These are phyloP conservation scores for Pyrenophora seminiperda DNA, from an alignment of 2,329 filamentous ascomycete genomes.

Conservation along the genomic window DNA sequence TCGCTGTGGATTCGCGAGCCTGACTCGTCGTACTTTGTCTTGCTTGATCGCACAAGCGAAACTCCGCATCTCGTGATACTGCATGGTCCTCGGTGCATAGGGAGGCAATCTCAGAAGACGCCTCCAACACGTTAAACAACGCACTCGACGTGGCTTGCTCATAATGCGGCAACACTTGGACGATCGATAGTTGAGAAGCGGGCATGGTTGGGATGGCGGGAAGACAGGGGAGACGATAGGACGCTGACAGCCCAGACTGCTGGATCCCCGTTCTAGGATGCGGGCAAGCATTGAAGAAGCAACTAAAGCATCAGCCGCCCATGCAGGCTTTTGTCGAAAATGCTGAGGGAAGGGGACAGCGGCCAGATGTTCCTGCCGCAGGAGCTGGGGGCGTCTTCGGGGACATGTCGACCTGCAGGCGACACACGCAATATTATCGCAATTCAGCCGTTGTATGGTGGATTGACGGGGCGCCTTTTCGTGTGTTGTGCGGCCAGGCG, in stretches of 20 bases:
- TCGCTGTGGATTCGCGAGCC: background rate
- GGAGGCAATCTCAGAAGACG: constrained; percentile 5
- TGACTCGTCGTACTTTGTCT: background rate
- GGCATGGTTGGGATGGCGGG: constrained; percentile 6
- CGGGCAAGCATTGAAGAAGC: constrained; percentile 14
- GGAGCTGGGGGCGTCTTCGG: background rate
- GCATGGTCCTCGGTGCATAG: background rate
- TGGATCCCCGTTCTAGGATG: constrained; percentile 1
- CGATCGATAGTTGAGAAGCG: constrained; percentile 4
- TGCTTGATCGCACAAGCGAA: constrained; percentile 1
- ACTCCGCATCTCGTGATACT: constrained; percentile 6
- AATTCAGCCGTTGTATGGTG: constrained; percentile 8
- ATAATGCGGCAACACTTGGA: constrained; percentile 2
- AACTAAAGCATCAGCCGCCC: constrained; percentile 10
- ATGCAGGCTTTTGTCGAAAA: background rate
- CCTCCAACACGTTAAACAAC: background rate
- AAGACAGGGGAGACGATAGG: constrained; percentile 6
- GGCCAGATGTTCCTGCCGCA: constrained; percentile 5
- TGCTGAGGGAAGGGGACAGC: constrained; percentile 1
- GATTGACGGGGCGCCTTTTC: background rate
- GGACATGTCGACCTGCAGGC: constrained; percentile 1
- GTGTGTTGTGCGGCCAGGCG: background rate
- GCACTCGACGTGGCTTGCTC: constrained; percentile 2
- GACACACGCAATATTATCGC: constrained; percentile 6
- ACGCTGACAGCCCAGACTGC: constrained; percentile 7